Evolutionary conservation across 805 yeast genomes (phyloP).

Genomic region (Metschnikowia drakensbergensis): DNA sequence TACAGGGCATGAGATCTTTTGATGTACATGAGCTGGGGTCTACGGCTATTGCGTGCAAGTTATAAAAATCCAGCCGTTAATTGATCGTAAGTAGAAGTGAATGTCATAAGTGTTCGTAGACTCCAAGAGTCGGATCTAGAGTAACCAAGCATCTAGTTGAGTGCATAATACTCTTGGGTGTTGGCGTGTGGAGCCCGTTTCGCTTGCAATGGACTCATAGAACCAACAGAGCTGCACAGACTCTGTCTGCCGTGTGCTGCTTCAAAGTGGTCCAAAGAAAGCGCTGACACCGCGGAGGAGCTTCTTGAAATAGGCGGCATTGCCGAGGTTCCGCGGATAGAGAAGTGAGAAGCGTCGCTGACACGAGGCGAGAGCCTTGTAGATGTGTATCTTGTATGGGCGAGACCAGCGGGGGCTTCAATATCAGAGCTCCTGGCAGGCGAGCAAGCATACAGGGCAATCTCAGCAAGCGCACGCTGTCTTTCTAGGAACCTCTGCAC

Average conservation of each 20-base stretch:
- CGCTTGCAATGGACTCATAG: conserved; percentile 12
- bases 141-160: background rate
- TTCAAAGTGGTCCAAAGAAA: conserved; percentile 14
- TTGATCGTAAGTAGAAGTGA: conserved; percentile 1
- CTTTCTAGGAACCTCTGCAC: conserved; percentile 29
- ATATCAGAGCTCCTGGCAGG: background rate
- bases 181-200: background rate
- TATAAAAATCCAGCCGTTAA: conserved; percentile 3
- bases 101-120: conserved; percentile 1
- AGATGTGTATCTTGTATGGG: background rate
- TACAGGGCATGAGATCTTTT: too few species aligned
- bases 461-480: conserved; percentile 21
- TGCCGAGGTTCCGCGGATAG: background rate
- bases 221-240: conserved; percentile 20
- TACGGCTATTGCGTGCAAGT: too few species aligned
- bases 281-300: conserved; percentile 15
- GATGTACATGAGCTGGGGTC: too few species aligned
- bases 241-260: conserved; percentile 22
- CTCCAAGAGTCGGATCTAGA: background rate
- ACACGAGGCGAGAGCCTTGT: conserved; percentile 6
- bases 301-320: conserved; percentile 13
- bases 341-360: background rate
- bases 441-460: background rate
- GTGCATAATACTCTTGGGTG: background rate
- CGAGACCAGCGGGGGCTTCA: background rate